These are phyloP conservation scores for Fusarium dlaminii DNA, from an alignment of 2,329 filamentous ascomycete genomes.

Conservation along the genomic window DNA sequence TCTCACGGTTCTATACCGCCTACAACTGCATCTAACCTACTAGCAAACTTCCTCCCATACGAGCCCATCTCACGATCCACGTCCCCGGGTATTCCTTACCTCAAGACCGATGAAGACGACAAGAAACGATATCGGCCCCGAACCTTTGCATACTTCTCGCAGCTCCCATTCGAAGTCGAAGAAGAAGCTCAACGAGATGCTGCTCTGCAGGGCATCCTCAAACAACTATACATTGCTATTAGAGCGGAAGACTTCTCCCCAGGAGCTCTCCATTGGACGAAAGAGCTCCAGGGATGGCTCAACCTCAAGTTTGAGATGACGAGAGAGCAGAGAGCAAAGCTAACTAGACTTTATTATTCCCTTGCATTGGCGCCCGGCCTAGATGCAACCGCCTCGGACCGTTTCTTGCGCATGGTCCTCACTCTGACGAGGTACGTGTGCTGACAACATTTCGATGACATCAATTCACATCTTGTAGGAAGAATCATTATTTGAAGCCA, in stretches of 20 bases:
- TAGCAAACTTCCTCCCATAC: conserved; percentile 56
- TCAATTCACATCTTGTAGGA: conserved; percentile 60
- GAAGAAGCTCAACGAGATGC: conserved; percentile 79
- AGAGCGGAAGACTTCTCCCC: conserved; percentile 94
- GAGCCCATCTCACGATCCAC: conserved; percentile 86
- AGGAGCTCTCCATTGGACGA: conserved; percentile 95
- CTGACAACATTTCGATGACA: conserved; percentile 6
- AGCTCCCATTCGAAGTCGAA: conserved; percentile 90
- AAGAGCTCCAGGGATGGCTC: conserved; percentile 94
- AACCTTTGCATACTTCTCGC: conserved; percentile 91
- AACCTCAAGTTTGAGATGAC: conserved; percentile 97
- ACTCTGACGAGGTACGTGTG: conserved; percentile 84
- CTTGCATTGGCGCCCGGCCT: conserved; percentile 90
- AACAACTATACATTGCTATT: conserved; percentile 91
- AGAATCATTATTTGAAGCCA: conserved; percentile 94
- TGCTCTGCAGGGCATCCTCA: conserved; percentile 87
- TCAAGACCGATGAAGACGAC: conserved; percentile 60
- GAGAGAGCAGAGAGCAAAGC: conserved; percentile 80
- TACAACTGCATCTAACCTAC: conserved; percentile 45
- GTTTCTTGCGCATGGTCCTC: conserved; percentile 97
- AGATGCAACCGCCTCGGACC: conserved; percentile 81
- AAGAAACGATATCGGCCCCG: conserved; percentile 80
- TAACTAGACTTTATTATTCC: conserved; percentile 94
- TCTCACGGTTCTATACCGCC: conserved; percentile 45
- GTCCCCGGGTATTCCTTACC: conserved; percentile 75